A percentile compares a stretch with the other conserved stretches of the same genome.
phyloP scores from a whole-genome alignment of 305 asterid species.

The Fraxinus dipetala region DNA sequence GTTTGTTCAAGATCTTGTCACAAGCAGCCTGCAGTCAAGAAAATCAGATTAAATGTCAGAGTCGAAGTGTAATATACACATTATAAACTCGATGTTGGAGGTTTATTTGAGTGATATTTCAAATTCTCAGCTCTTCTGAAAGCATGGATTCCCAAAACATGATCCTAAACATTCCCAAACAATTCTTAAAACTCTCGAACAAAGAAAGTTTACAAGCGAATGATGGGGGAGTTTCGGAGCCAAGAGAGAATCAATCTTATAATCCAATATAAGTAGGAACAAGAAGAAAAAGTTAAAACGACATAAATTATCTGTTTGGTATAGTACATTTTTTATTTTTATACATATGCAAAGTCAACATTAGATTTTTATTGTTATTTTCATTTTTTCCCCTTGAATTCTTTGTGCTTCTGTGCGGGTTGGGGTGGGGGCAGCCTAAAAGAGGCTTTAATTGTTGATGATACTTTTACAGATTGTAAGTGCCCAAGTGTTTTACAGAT shows the following conservation, averaged over 20 bases:
- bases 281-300: not conserved
- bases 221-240: not conserved
- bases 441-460: not conserved
- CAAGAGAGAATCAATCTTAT: not conserved
- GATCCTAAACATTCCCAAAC: not conserved
- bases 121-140: not conserved
- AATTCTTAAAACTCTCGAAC: not conserved
- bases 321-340: conserved; percentile 20
- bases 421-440: not conserved
- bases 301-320: not conserved
- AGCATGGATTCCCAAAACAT: not conserved
- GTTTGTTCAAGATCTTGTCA: conserved; percentile 45
- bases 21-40: conserved; percentile 49
- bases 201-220: not conserved
- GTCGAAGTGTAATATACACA: not conserved
- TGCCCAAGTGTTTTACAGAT: not conserved
- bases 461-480: not conserved
- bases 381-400: not conserved
- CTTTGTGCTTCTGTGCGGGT: not conserved
- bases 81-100: not conserved
- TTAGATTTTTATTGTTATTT: not conserved
- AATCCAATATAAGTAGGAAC: not conserved
- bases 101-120: not conserved
- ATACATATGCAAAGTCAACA: conserved; percentile 27
- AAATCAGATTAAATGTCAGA: not conserved